These are phyloP conservation scores for Helotiales sp. DNA, from an alignment of 2,329 filamentous ascomycete species.

Conservation along the genomic window DNA sequence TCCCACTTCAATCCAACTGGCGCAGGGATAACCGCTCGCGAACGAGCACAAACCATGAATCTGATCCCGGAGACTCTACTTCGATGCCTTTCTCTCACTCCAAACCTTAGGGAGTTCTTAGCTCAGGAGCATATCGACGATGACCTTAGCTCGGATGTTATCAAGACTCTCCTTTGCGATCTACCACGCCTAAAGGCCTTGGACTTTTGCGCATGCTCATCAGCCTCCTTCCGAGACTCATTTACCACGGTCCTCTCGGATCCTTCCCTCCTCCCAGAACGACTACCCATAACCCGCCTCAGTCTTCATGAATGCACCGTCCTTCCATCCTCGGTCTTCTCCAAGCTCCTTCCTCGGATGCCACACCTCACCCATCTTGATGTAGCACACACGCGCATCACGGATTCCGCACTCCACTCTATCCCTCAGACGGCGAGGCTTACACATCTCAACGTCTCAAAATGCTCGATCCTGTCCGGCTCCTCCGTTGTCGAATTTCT, in stretches of 20 bases:
- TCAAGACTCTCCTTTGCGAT: slow-evolving; percentile 57
- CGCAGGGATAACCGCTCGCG: slow-evolving; percentile 71
- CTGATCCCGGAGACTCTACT: slow-evolving; percentile 72
- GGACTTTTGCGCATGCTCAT: slow-evolving; percentile 78
- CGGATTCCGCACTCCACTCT: slow-evolving; percentile 65
- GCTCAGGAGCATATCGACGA: slow-evolving; percentile 80
- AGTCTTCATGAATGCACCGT: slow-evolving; percentile 79
- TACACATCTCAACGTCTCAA: slow-evolving; percentile 76
- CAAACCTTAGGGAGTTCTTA: slow-evolving; percentile 75
- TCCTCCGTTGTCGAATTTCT: slow-evolving; percentile 69
- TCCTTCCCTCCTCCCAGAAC: slow-evolving; percentile 43
- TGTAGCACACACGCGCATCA: slow-evolving; percentile 76
- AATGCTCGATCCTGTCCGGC: slow-evolving; percentile 70
- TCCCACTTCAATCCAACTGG: slow-evolving; percentile 83
- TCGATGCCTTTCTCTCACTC: slow-evolving; percentile 69
- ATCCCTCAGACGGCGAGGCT: slow-evolving; percentile 72
- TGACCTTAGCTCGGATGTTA: slow-evolving; percentile 67
- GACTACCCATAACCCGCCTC: slow-evolving; percentile 63
- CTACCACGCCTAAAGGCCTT: slow-evolving; percentile 57
- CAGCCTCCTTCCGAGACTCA: slow-evolving; percentile 62
- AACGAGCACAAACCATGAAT: slow-evolving; percentile 74
- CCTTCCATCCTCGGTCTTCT: slow-evolving; percentile 66
- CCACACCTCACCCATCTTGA: slow-evolving; percentile 73
- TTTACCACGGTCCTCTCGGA: slow-evolving; percentile 52
- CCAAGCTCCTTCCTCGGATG: slow-evolving; percentile 70